phyloP scores from a whole-genome alignment of 1,284 basidiomycete species.

The Fomitopsis pinicola region DNA sequence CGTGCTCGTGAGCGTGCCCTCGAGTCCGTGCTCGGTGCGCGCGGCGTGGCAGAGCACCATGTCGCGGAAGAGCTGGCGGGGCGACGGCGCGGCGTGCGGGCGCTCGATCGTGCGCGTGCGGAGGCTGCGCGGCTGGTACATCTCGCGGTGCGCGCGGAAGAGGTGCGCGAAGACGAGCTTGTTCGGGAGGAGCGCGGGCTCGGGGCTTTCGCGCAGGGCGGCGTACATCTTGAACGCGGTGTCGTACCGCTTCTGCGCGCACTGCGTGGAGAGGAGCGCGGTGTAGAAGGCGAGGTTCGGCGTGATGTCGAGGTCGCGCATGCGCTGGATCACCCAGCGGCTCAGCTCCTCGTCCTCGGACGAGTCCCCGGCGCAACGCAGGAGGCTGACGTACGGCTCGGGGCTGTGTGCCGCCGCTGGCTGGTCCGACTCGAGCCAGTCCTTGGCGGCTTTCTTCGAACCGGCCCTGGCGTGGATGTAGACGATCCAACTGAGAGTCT shows the following conservation, averaged over 20 bases:
- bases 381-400: slow-evolving; percentile 34
- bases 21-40: slow-evolving; percentile 10
- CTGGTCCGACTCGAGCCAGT: slow-evolving; percentile 28
- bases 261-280: slow-evolving; percentile 38
- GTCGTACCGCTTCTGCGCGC: slow-evolving; percentile 27
- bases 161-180: slow-evolving; percentile 41
- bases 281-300: slow-evolving; percentile 42
- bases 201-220: slow-evolving; percentile 30
- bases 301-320: slow-evolving; percentile 33
- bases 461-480: slow-evolving; percentile 32
- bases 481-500: slow-evolving; percentile 34
- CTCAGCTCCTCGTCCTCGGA: slow-evolving; percentile 28
- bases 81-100: slow-evolving; percentile 20
- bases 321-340: slow-evolving; percentile 33
- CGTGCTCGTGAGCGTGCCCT: slow-evolving; percentile 26
- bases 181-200: slow-evolving; percentile 32
- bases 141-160: slow-evolving; percentile 33
- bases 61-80: slow-evolving; percentile 44
- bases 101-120: slow-evolving; percentile 18
- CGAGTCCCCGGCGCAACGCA: slow-evolving; percentile 30
- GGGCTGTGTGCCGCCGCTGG: slow-evolving; percentile 7
- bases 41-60: slow-evolving; percentile 35
- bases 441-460: slow-evolving; percentile 28
- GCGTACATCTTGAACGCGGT: slow-evolving; percentile 42
- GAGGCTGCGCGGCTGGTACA: slow-evolving; percentile 23